phyloP scores from a whole-genome alignment of 2,329 filamentous ascomycete species.

The Apiospora sp. region DNA sequence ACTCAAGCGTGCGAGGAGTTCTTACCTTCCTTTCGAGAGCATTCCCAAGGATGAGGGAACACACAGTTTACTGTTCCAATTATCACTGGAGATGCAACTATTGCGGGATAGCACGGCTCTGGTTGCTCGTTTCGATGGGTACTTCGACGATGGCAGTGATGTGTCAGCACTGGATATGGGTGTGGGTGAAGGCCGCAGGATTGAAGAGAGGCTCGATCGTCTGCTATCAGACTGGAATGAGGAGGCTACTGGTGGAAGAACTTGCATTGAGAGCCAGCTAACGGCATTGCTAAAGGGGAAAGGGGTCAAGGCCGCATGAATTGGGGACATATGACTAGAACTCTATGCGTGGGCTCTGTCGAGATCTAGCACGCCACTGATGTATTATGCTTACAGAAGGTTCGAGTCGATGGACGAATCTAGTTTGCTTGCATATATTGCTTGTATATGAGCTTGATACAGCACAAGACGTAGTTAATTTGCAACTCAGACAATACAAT shows the following conservation, averaged over 20 bases:
- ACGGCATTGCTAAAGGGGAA: conserved; percentile 35
- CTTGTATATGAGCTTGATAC: conserved; percentile 1
- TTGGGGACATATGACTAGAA: not conserved
- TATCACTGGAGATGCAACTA: not conserved
- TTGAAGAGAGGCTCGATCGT: conserved; percentile 36
- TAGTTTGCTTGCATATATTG: not conserved
- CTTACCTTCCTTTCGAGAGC: conserved; percentile 41
- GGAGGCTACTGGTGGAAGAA: conserved; percentile 22
- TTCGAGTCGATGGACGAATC: not conserved
- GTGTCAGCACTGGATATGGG: conserved; percentile 40
- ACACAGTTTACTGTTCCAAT: not conserved
- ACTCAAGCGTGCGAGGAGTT: conserved; percentile 39
- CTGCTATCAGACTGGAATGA: conserved; percentile 32
- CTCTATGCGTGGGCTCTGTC: not conserved
- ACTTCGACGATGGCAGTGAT: conserved; percentile 35
- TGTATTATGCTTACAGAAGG: not conserved
- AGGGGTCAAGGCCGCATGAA: not conserved
- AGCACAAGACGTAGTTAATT: not conserved
- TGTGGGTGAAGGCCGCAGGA: conserved; percentile 33
- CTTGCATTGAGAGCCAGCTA: conserved; percentile 31
- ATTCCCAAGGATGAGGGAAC: conserved; percentile 33
- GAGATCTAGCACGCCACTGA: not conserved
- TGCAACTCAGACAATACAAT: not conserved
- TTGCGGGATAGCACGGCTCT: not conserved
- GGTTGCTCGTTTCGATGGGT: conserved; percentile 35